A percentile compares a stretch with the other conserved stretches of the same genome.
Conservation (phyloP, 192 early-diverging fungal genomes). For the Umbelopsis ramanniana region DNA sequence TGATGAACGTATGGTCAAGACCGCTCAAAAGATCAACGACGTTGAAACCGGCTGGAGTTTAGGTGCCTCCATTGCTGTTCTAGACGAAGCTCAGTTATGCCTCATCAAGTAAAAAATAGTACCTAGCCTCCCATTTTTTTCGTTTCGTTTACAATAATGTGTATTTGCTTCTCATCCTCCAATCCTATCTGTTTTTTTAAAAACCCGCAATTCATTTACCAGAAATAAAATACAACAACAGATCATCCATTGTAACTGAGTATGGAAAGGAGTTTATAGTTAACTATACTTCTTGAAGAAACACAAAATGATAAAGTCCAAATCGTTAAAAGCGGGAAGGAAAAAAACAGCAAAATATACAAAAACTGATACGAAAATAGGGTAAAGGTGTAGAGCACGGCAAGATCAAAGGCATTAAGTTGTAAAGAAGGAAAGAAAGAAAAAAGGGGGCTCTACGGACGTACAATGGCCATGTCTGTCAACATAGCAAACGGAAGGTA, state of each 20-base stretch:
- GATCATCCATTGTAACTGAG: no score
- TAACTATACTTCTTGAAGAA: background rate
- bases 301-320: background rate
- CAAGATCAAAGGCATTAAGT: background rate
- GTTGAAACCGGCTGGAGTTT: conserved; percentile 89
- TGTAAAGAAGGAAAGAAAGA: conserved; percentile 11
- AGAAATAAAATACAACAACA: no score
- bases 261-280: background rate
- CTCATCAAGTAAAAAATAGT: conserved; percentile 2
- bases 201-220: no score
- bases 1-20: conserved; percentile 59
- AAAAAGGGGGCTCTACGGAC: background rate
- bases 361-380: background rate
- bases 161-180: background rate
- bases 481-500: background rate
- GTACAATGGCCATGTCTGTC: background rate
- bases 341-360: conserved; percentile 2
- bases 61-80: conserved; percentile 78
- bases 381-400: background rate
- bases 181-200: background rate
- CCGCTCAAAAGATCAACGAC: conserved; percentile 82
- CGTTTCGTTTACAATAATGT: background rate
- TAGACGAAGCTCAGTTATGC: conserved; percentile 47
- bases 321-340: background rate
- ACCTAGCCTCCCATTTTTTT: background rate